Base-by-base conservation (phyloP, 371 early-diverging fungal species). In the Aphelidium insulamus region DNA sequence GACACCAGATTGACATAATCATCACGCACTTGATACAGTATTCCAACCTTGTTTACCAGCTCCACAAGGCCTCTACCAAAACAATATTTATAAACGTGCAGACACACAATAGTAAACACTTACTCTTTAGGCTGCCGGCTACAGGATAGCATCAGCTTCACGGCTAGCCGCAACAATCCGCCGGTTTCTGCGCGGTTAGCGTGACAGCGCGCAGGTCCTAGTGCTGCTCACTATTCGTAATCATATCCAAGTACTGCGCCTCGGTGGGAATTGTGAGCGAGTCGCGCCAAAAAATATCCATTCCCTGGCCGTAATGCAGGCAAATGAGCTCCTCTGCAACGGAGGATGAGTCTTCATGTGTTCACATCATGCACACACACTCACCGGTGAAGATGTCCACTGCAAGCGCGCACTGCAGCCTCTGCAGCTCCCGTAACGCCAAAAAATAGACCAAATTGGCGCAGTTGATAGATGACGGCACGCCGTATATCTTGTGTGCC, bases 391-490 rank as follows among this genome's bases (percentile, higher is more conserved):
- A 91, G 29, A 86, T 75, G 2, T 59, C 43, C 4, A 87, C 66
- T 49, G 78, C 58, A 16, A 49, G 38, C 0, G 78, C 64, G 9
- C 70, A 66, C 10, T 66, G 49, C 31, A 95, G 51, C 38, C 58
- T 61, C 43, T 52, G 25, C 5, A 85, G 46, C 36, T 91, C 77
- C 21, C 73, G 52, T 10, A 91, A 50, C 0, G 92, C 91, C 19
- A 85, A 48, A 45, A 91, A 90, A 48, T 88, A 90, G 22, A 86
- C 82, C 40, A 80, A 90, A 42, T 91, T 90, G 16, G 88, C 94
- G 26, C 77, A 77, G 41, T 91, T 92, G 43, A 95, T 92, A 10
- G 88, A 79, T 41, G 70, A 54, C 9, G 92, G 74, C 3, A 75
- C 52, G 4, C 97, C 94, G 55, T 69, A 95, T 21, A 92, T 77